These are phyloP conservation scores for Amniculicola lignicola DNA, from an alignment of 495 filamentous ascomycete species.

Conservation along the genomic window DNA sequence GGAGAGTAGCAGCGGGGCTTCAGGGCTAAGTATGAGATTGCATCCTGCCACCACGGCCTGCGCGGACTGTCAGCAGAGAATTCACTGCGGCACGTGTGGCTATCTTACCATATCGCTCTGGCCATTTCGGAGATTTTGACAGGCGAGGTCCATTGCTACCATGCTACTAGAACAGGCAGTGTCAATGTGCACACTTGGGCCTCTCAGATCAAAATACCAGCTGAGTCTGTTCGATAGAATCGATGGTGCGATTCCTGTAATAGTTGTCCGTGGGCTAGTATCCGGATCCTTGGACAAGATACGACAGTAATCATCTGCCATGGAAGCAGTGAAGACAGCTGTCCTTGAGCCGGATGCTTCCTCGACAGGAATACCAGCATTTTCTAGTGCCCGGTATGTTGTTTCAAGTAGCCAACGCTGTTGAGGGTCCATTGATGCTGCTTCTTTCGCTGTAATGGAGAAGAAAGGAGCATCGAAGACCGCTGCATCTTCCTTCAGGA, in stretches of 20 bases:
- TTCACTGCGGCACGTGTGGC: not conserved
- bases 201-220: constrained; percentile 2
- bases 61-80: too few species aligned
- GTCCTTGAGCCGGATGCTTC: not conserved
- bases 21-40: not conserved
- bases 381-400: constrained; percentile 19
- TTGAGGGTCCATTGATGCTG: constrained; percentile 26
- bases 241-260: not conserved
- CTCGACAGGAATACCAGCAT: not conserved
- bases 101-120: not conserved
- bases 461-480: constrained; percentile 31
- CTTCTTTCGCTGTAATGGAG: constrained; percentile 18
- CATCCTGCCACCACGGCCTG: not conserved
- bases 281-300: not conserved
- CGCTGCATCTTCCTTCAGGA: constrained; percentile 8
- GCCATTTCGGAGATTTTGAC: not conserved
- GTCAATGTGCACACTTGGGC: not conserved
- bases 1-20: not conserved
- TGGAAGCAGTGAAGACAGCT: not conserved
- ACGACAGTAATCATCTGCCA: not conserved
- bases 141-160: constrained; percentile 1
- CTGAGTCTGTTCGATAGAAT: constrained; percentile 1
- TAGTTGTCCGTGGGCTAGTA: not conserved
- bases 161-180: constrained; percentile 5
- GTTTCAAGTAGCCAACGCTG: constrained; percentile 19